Conservation (phyloP, 345 rosid genomes). For the Eucalyptus marginata region DNA sequence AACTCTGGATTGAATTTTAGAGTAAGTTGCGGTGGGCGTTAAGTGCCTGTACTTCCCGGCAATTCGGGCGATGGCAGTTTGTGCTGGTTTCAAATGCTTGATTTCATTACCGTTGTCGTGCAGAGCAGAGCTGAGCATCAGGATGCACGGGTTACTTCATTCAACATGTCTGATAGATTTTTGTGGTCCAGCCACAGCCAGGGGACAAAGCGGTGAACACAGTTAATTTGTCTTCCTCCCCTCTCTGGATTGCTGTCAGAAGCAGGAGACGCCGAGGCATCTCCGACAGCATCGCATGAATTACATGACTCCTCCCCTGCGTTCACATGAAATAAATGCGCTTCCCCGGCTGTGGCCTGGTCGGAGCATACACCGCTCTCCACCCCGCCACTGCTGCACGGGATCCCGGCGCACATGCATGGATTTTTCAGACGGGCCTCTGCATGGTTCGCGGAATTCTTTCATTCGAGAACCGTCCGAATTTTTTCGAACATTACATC, state of each 20-base stretch:
- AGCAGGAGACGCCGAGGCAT: not conserved
- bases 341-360: not conserved
- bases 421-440: not conserved
- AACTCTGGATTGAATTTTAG: not conserved
- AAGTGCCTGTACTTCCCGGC: not conserved
- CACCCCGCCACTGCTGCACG: not conserved
- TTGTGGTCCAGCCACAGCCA: not conserved
- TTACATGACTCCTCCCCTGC: not conserved
- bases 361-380: not conserved
- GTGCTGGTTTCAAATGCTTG: not conserved
- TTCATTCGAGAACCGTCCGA: not conserved
- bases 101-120: not conserved
- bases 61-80: not conserved
- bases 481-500: not conserved
- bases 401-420: not conserved
- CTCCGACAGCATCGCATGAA: not conserved
- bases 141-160: not conserved
- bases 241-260: not conserved
- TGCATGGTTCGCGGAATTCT: not conserved
- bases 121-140: not conserved
- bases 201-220: not conserved
- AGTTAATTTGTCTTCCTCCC: not conserved
- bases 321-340: not conserved
- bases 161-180: not conserved
- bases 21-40: not conserved